A percentile compares a stretch with the other conserved stretches of the same genome.
Evolutionary conservation across 2,329 filamentous ascomycete species (phyloP).

Genomic region (Colletotrichum chrysophilum): DNA sequence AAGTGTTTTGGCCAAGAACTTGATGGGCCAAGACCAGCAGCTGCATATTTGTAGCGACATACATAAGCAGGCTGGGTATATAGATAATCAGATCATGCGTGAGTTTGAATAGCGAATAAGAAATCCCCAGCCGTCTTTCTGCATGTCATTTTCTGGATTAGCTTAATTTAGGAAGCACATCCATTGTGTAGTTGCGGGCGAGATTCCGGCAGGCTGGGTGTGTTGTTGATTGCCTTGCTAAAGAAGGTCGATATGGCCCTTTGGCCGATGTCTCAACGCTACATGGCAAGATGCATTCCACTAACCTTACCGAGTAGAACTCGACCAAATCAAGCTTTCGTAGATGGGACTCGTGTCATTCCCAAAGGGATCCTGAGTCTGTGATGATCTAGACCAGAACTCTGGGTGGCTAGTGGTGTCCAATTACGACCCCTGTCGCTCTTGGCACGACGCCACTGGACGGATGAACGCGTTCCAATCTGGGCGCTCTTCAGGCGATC

Average conservation of each 20-base stretch:
- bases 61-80: background rate
- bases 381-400: background rate
- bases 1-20: background rate
- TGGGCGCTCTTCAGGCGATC: background rate
- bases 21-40: background rate
- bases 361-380: background rate
- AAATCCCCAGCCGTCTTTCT: background rate
- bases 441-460: background rate
- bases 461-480: background rate
- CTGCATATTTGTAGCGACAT: background rate
- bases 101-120: background rate
- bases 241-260: background rate
- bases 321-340: background rate
- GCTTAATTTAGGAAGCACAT: background rate
- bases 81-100: background rate
- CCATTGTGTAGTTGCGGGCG: background rate
- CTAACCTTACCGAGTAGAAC: background rate
- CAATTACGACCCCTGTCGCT: slow-evolving; percentile 7
- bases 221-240: background rate
- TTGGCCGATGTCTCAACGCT: background rate
- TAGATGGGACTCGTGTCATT: background rate
- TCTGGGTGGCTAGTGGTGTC: background rate
- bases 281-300: background rate
- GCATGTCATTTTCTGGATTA: background rate
- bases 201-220: background rate